phyloP scores from a whole-genome alignment of 1,284 basidiomycete species.

The Bjerkandera adusta region DNA sequence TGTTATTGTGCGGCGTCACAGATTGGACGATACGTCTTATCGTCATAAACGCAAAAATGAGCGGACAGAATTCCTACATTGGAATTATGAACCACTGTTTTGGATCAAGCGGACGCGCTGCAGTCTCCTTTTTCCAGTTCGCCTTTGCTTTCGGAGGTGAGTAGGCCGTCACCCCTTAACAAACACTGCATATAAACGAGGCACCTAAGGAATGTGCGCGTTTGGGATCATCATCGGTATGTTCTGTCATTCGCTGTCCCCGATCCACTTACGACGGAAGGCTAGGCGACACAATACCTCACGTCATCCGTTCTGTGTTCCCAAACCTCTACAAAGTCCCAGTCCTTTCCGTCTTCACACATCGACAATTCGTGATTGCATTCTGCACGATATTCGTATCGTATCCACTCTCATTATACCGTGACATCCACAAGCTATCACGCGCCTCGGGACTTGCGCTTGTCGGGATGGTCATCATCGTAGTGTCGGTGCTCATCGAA shows the following conservation, averaged over 20 bases:
- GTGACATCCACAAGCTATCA: slow-evolving; percentile 96
- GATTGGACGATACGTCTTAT: slow-evolving; percentile 99
- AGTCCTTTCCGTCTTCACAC: slow-evolving; percentile 74
- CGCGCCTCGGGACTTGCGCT: slow-evolving; percentile 89
- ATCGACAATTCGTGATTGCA: slow-evolving; percentile 87
- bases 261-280: neutral
- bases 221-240: slow-evolving; percentile 88
- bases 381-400: slow-evolving; percentile 87
- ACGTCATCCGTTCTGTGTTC: slow-evolving; percentile 87
- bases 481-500: slow-evolving; percentile 83
- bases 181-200: neutral
- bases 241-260: slow-evolving; percentile 18
- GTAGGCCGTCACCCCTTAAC: slow-evolving; percentile 23
- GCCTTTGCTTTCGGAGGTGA: slow-evolving; percentile 94
- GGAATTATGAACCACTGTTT: slow-evolving; percentile 97
- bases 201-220: slow-evolving; percentile 81
- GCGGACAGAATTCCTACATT: slow-evolving; percentile 91
- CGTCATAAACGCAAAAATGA: slow-evolving; percentile 93
- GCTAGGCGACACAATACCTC: slow-evolving; percentile 91
- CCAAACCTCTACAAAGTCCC: slow-evolving; percentile 72
- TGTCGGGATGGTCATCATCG: slow-evolving; percentile 94
- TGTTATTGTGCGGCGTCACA: slow-evolving; percentile 81
- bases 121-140: slow-evolving; percentile 97
- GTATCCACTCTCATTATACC: slow-evolving; percentile 93
- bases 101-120: slow-evolving; percentile 83